These are phyloP conservation scores for Tubosaeta sp. DNA, from an alignment of 768 basidiomycete genomes.

Conservation along the genomic window DNA sequence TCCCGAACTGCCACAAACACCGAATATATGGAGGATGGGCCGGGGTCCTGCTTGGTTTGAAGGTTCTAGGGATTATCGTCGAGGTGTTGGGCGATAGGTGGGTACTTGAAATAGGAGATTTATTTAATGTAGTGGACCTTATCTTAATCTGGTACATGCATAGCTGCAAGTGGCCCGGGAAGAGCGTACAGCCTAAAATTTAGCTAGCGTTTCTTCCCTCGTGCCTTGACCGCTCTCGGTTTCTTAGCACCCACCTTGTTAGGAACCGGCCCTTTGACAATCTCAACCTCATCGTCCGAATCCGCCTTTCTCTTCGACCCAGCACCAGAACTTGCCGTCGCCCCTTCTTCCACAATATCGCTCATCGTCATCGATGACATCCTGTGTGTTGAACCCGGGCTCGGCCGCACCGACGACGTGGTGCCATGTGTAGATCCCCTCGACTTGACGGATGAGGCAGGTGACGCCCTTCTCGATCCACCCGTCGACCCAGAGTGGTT, in stretches of 20 bases:
- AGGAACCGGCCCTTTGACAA: slow-evolving; percentile 43
- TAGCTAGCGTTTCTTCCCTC: slow-evolving; percentile 40
- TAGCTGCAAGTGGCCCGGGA: too few relatives aligned
- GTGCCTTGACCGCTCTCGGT: slow-evolving; percentile 30
- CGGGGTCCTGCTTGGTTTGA: too few relatives aligned
- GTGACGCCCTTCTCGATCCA: slow-evolving; percentile 39
- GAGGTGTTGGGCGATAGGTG: too few relatives aligned
- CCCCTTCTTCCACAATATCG: slow-evolving; percentile 43
- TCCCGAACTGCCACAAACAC: too few relatives aligned
- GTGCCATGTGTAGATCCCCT: slow-evolving; percentile 28
- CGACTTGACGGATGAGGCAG: slow-evolving; percentile 49
- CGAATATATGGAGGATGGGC: too few relatives aligned
- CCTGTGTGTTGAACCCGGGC: slow-evolving; percentile 43
- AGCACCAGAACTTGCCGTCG: not conserved
- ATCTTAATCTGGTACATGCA: too few relatives aligned
- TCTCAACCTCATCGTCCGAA: slow-evolving; percentile 56
- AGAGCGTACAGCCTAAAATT: too few relatives aligned
- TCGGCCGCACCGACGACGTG: slow-evolving; percentile 37
- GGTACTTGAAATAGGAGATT: too few relatives aligned
- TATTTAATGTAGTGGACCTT: too few relatives aligned
- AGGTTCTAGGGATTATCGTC: too few relatives aligned
- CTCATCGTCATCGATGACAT: slow-evolving; percentile 42
- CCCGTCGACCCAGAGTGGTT: slow-evolving; percentile 11
- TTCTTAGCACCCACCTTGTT: slow-evolving; percentile 37
- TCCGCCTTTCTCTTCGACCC: slow-evolving; percentile 48